phyloP scores from a whole-genome alignment of 306 rosid genomes.

The Trifolium subterraneum region DNA sequence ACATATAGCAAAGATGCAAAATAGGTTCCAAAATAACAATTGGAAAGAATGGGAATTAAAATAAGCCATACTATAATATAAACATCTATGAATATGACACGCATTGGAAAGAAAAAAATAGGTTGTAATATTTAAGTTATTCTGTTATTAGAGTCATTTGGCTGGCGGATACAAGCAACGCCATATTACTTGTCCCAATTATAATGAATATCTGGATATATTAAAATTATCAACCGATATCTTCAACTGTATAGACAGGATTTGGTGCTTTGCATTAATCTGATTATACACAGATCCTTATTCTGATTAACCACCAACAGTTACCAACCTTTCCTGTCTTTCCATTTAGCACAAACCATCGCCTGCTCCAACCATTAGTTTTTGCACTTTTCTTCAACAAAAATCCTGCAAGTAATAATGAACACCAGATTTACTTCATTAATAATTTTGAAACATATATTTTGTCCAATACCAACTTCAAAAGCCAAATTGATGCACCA shows the following conservation, averaged over 20 bases:
- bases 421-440: conserved; percentile 14
- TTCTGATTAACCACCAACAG: conserved; percentile 8
- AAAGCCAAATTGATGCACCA: conserved; percentile 2
- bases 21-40: not conserved
- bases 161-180: conserved; percentile 14
- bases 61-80: not conserved
- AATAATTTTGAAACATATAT: conserved; percentile 13
- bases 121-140: not conserved
- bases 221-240: not conserved
- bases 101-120: conserved; percentile 10
- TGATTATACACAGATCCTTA: not conserved
- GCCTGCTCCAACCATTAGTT: conserved; percentile 91
- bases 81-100: not conserved
- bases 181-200: not conserved
- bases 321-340: conserved; percentile 92
- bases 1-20: conserved; percentile 23
- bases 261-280: not conserved
- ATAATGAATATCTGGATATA: not conserved
- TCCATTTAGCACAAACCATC: conserved; percentile 97
- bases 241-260: conserved; percentile 15
- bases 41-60: not conserved
- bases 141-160: not conserved
- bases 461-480: conserved; percentile 21
- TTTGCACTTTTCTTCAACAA: conserved; percentile 87
- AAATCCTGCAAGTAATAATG: conserved; percentile 63